These are phyloP conservation scores for Fusarium oligoseptatum DNA, from an alignment of 2,329 filamentous ascomycete species.

Conservation along the genomic window DNA sequence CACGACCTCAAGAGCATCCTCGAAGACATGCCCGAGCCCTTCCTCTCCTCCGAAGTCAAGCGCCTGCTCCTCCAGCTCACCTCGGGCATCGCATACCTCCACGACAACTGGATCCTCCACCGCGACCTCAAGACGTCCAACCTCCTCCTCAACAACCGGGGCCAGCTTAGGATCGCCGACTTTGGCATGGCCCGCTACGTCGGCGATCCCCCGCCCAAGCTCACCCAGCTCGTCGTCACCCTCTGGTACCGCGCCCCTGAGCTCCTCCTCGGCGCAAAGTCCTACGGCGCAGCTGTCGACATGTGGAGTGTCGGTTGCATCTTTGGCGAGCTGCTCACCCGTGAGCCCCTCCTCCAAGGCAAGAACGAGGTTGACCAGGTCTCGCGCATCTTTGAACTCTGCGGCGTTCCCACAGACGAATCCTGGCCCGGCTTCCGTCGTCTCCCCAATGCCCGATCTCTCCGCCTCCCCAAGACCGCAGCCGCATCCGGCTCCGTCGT, in stretches of 20 bases:
- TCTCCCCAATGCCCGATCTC: slow-evolving; percentile 85
- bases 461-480: slow-evolving; percentile 74
- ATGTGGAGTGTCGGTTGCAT: slow-evolving; percentile 98
- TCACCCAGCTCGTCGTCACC: slow-evolving; percentile 95
- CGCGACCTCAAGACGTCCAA: slow-evolving; percentile 95
- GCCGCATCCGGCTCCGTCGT: slow-evolving; percentile 66
- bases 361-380: slow-evolving; percentile 94
- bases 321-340: slow-evolving; percentile 89
- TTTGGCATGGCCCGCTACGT: slow-evolving; percentile 98
- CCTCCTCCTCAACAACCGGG: slow-evolving; percentile 94
- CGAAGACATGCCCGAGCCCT: slow-evolving; percentile 94
- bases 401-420: slow-evolving; percentile 85
- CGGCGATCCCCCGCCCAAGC: slow-evolving; percentile 79
- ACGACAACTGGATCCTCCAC: slow-evolving; percentile 91
- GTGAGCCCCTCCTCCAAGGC: slow-evolving; percentile 86
- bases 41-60: slow-evolving; percentile 92
- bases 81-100: slow-evolving; percentile 85
- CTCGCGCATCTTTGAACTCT: slow-evolving; percentile 87
- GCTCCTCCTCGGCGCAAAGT: slow-evolving; percentile 82
- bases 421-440: slow-evolving; percentile 89
- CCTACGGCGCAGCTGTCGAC: slow-evolving; percentile 84
- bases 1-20: slow-evolving; percentile 95
- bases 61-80: slow-evolving; percentile 87
- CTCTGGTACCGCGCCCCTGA: slow-evolving; percentile 97
- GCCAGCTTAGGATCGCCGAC: slow-evolving; percentile 94